phyloP scores from a whole-genome alignment of 2,329 filamentous ascomycete genomes.

The Teratosphaeria nubilosa region DNA sequence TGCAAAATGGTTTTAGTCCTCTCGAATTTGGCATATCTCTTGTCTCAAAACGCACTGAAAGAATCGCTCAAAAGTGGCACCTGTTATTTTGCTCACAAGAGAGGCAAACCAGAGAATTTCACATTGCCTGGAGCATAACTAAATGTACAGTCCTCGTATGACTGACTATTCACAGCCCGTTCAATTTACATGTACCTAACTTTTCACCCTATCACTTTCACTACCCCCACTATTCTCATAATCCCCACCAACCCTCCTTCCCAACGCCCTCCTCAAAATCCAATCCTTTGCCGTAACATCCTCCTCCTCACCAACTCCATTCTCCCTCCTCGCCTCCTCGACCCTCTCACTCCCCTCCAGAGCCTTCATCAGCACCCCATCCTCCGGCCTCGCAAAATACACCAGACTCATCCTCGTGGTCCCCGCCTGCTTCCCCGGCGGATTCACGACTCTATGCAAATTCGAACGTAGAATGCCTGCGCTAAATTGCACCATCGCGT shows the following conservation, averaged over 20 bases:
- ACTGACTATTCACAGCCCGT: neutral
- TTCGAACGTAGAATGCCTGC: constrained; percentile 23
- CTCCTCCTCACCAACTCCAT: constrained; percentile 27
- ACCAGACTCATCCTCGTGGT: constrained; percentile 42
- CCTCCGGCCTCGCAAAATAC: constrained; percentile 44
- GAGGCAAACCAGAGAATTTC: too few relatives aligned
- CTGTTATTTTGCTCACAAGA: too few relatives aligned
- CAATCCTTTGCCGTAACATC: constrained; percentile 24
- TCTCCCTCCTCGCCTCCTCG: constrained; percentile 12
- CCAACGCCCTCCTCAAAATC: constrained; percentile 32
- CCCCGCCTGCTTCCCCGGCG: constrained; percentile 39
- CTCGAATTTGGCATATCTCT: neutral
- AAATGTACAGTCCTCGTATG: too few relatives aligned
- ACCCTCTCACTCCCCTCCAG: constrained; percentile 20
- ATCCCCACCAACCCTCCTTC: constrained; percentile 23
- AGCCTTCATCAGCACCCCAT: constrained; percentile 33
- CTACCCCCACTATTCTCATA: constrained; percentile 27
- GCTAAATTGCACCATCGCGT: constrained; percentile 36
- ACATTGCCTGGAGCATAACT: too few relatives aligned
- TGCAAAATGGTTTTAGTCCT: neutral
- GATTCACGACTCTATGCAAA: constrained; percentile 40
- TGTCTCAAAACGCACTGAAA: too few relatives aligned
- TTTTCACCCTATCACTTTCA: constrained; percentile 13
- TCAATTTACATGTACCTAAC: neutral
- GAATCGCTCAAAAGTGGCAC: too few relatives aligned